phyloP scores from a whole-genome alignment of 495 filamentous ascomycete genomes.

The Ascodesmis nigricans region DNA sequence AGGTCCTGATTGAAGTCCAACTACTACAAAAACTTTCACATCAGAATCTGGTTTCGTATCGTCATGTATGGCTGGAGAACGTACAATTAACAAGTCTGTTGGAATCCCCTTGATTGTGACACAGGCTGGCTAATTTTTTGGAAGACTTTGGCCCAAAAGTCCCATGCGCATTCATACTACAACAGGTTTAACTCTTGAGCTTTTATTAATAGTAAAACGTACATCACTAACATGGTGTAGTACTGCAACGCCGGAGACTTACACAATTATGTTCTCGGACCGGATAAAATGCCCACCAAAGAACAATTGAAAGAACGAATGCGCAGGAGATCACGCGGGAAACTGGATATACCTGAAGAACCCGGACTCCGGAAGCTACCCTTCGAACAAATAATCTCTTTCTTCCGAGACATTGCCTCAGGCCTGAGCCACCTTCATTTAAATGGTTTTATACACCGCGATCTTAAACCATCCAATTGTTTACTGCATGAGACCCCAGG shows the following conservation, averaged over 20 bases:
- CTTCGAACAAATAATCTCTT: constrained; percentile 86
- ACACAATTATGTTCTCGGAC: constrained; percentile 57
- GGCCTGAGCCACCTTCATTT: constrained; percentile 75
- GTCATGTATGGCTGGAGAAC: constrained; percentile 92
- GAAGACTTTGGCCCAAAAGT: constrained; percentile 66
- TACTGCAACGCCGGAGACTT: constrained; percentile 94
- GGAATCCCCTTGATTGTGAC: not conserved
- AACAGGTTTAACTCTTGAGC: constrained; percentile 31
- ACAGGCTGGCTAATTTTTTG: constrained; percentile 5
- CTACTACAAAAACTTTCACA: constrained; percentile 77
- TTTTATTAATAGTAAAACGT: not conserved
- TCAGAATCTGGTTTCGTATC: constrained; percentile 89
- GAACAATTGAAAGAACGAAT: constrained; percentile 74
- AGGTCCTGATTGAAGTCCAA: constrained; percentile 80
- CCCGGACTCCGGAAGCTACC: constrained; percentile 36
- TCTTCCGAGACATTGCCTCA: constrained; percentile 87
- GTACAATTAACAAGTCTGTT: constrained; percentile 40
- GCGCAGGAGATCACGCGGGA: constrained; percentile 49
- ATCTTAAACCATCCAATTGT: constrained; percentile 91
- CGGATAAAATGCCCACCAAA: constrained; percentile 40
- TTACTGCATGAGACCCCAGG: constrained; percentile 33
- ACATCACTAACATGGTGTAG: constrained; percentile 6
- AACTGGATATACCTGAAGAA: constrained; percentile 31
- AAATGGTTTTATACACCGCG: constrained; percentile 89
- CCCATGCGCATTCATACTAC: constrained; percentile 86